Evolutionary conservation across 441 rosid genomes (phyloP), one percentile per base, ranked within the genome.

Genomic region (Eruca vesicaria): DNA sequence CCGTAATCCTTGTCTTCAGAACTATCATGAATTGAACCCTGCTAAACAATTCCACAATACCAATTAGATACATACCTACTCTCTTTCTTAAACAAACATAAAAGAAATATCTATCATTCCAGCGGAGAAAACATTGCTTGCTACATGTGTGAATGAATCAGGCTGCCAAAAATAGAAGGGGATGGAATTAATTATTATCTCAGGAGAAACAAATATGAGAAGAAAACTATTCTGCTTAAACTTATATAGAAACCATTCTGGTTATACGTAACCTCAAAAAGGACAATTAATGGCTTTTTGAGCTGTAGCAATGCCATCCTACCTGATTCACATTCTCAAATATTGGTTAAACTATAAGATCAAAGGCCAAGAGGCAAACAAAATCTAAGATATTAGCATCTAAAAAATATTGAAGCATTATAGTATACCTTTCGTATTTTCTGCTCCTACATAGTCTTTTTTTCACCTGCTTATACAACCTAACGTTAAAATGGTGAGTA

Each of bases 21-120:
- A 91, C 97, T 86, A 86, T 91, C 86, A 88, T 62, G 75, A 93
- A 97, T 84, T 96, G 93, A 75, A 83, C 89, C 85, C 97, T 96
- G 79, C 26, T 70, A 61, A 20, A 75, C 41, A 55, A 9, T 64
- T 64, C 68, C 71, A 74, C 61, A 59, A 53, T 71, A 23, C 15
- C 35, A 23, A 16, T 43, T 14, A 63, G 60, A 61, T 23, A 74
- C 55, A 16, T 26, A 26, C 10, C 41, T 15, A 43, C 41, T 61
- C 23, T 41, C 38, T 59, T 58, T 28, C 26, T 10, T 5, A 50
- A 52, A 53, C 14, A 48, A 23, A 52, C 6, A 38, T 33, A 29
- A 77, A 59, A 48, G 5, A 59, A 57, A 21, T 18, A 59, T 59
- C 26, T 33, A 21, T 9, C 68, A 18, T 7, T 63, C 16, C 66